phyloP scores from a whole-genome alignment of 768 basidiomycete species.

The Leccinellum albellum region DNA sequence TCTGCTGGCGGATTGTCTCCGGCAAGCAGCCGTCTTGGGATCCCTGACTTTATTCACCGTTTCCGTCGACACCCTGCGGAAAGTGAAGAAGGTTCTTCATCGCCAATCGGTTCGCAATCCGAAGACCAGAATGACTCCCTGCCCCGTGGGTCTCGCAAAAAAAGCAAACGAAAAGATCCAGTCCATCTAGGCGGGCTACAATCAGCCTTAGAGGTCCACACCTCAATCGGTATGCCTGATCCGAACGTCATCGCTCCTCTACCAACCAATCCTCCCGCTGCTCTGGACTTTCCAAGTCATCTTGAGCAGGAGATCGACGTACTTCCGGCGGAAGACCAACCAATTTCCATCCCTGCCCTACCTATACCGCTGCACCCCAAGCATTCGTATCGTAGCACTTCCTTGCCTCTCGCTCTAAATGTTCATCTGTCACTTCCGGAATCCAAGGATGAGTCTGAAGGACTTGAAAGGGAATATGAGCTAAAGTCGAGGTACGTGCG shows the following conservation, averaged over 20 bases:
- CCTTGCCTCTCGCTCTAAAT: constrained; percentile 30
- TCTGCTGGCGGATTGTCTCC: constrained; percentile 39
- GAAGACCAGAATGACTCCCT: constrained; percentile 35
- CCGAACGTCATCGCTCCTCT: constrained; percentile 2
- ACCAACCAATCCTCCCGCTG: constrained; percentile 1
- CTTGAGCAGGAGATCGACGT: constrained; percentile 3
- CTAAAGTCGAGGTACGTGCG: constrained; percentile 25
- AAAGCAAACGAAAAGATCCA: constrained; percentile 15
- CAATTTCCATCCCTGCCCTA: neutral
- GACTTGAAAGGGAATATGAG: constrained; percentile 53
- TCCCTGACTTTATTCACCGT: constrained; percentile 37
- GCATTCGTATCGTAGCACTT: constrained; percentile 30
- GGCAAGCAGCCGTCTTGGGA: constrained; percentile 39
- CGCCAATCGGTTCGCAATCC: constrained; percentile 43
- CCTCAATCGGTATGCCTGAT: constrained; percentile 4
- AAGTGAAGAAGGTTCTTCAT: constrained; percentile 49
- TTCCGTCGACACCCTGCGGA: constrained; percentile 33
- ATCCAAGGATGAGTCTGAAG: constrained; percentile 39
- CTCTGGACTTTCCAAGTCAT: neutral
- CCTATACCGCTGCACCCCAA: neutral
- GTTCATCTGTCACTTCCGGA: constrained; percentile 30
- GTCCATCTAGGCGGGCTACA: constrained; percentile 26
- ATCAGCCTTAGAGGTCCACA: constrained; percentile 8
- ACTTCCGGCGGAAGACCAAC: neutral
- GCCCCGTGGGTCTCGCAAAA: constrained; percentile 11